Conservation (phyloP, 306 rosid genomes). For the Cicer judaicum region DNA sequence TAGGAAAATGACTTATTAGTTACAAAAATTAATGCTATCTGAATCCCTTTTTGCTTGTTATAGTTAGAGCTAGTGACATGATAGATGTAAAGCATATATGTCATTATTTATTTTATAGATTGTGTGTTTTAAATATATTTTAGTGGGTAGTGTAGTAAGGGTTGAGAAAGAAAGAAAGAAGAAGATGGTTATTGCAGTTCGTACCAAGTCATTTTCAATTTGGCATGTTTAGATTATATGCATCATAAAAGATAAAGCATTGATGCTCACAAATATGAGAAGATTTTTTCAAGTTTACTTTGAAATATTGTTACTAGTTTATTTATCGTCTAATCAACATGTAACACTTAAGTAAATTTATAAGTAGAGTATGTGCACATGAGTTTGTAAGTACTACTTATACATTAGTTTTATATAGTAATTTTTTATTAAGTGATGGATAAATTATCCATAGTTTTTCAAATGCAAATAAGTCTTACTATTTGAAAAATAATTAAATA, state of each 20-base stretch:
- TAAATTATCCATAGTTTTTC: too few relatives aligned
- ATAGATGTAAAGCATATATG: slow-evolving; percentile 56
- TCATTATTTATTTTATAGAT: slow-evolving; percentile 45
- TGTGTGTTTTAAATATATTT: slow-evolving; percentile 39
- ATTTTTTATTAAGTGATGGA: too few relatives aligned
- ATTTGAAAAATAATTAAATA: background rate
- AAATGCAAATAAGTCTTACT: too few relatives aligned
- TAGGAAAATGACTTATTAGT: slow-evolving; percentile 57
- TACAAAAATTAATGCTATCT: slow-evolving; percentile 47
- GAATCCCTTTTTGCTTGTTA: slow-evolving; percentile 47
- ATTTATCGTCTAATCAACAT: too few relatives aligned
- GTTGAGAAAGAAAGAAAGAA: background rate
- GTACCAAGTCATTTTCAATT: slow-evolving; percentile 40
- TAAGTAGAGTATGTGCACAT: too few relatives aligned
- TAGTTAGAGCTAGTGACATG: slow-evolving; percentile 47
- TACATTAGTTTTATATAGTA: too few relatives aligned
- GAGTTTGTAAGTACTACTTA: too few relatives aligned
- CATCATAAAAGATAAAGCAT: background rate
- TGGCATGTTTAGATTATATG: slow-evolving; percentile 30
- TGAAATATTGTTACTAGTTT: too few relatives aligned
- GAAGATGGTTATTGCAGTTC: slow-evolving; percentile 15
- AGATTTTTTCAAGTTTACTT: too few relatives aligned
- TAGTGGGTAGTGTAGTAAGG: slow-evolving; percentile 18
- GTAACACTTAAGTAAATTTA: too few relatives aligned
- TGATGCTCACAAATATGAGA: slow-evolving; percentile 26